Percentiles rank a stretch among this genome's conserved stretches.
phyloP scores from a whole-genome alignment of 106 monocot genomes.

The Cymbidium sinense region DNA sequence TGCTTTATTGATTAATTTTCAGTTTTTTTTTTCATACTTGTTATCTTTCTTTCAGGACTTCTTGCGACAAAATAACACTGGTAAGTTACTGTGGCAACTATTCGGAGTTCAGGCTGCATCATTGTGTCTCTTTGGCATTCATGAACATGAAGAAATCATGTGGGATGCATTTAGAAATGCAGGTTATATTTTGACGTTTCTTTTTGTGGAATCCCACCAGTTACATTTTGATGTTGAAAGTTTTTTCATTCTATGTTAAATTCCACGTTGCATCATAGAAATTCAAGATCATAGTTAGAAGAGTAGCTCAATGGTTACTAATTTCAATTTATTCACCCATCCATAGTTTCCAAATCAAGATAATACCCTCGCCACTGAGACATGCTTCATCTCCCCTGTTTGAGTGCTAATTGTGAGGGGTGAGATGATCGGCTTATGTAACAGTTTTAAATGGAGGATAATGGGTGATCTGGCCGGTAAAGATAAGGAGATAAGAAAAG shows the following conservation, averaged over 20 bases:
- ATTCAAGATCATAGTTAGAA: not conserved
- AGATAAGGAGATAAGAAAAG: not conserved
- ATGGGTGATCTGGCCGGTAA: not conserved
- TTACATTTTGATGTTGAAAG: not conserved
- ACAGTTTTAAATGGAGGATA: not conserved
- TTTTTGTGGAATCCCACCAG: not conserved
- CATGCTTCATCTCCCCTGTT: not conserved
- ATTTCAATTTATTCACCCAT: not conserved
- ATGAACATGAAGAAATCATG: constrained; percentile 89
- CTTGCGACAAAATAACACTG: constrained; percentile 95
- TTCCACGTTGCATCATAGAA: not conserved
- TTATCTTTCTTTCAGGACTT: constrained; percentile 57
- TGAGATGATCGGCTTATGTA: not conserved
- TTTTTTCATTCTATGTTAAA: not conserved
- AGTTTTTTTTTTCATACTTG: not conserved
- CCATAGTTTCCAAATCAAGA: not conserved
- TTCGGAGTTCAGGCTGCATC: constrained; percentile 78
- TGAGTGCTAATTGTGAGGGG: not conserved
- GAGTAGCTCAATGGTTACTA: not conserved
- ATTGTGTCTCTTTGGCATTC: constrained; percentile 77
- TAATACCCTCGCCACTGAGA: not conserved
- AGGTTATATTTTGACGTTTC: constrained; percentile 22
- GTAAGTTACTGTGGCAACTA: constrained; percentile 91
- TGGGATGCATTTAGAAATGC: constrained; percentile 70
- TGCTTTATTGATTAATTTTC: constrained; percentile 1